Conservation (phyloP, 768 basidiomycete genomes). For the Termitomyces sp. region DNA sequence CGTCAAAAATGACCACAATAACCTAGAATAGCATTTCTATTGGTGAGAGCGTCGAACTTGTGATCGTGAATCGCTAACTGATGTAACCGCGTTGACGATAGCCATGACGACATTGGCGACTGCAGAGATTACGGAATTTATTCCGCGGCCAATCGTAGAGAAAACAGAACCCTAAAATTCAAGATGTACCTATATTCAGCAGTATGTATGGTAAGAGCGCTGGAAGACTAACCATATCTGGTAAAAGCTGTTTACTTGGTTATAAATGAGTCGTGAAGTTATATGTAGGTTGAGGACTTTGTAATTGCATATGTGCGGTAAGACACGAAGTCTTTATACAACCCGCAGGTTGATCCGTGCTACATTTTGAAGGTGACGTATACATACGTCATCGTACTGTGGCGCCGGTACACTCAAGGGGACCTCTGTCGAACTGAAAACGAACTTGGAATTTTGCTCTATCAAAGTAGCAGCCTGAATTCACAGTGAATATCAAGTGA, state of each 20-base stretch:
- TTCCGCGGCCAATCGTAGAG: slow-evolving; percentile 58
- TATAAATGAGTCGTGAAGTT: background rate
- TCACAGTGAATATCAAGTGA: too few relatives aligned
- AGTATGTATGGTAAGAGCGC: background rate
- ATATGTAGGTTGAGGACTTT: background rate
- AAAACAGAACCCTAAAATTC: slow-evolving; percentile 50
- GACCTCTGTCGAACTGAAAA: too few relatives aligned
- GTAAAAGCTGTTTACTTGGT: background rate
- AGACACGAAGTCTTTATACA: background rate
- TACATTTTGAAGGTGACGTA: background rate
- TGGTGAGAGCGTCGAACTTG: too few relatives aligned
- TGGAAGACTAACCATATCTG: background rate
- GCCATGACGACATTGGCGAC: slow-evolving; percentile 56
- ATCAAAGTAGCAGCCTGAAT: too few relatives aligned
- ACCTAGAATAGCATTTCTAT: slow-evolving; percentile 42
- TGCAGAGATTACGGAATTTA: slow-evolving; percentile 55
- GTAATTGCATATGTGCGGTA: background rate
- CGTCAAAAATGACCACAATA: slow-evolving; percentile 58
- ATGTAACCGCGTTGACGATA: slow-evolving; percentile 53
- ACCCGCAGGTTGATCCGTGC: background rate
- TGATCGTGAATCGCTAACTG: too few relatives aligned
- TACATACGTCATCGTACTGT: background rate
- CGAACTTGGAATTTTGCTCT: too few relatives aligned
- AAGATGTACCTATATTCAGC: background rate
- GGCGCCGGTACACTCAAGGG: too few relatives aligned